Conservation (phyloP, 768 basidiomycete genomes). For the Russula virescens region DNA sequence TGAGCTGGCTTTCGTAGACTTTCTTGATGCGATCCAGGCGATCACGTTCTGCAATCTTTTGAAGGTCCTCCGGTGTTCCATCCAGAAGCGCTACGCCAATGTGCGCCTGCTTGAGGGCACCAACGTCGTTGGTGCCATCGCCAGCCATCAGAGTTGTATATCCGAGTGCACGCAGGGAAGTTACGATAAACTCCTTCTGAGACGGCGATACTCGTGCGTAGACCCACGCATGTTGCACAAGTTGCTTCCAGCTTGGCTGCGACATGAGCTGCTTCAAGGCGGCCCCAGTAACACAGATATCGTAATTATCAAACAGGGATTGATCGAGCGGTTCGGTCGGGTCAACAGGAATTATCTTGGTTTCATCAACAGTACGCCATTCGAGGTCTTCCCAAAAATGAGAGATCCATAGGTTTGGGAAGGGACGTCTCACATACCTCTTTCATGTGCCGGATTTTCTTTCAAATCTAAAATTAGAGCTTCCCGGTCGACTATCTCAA, state of each 20-base stretch:
- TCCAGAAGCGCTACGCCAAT: constrained; percentile 92
- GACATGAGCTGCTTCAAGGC: constrained; percentile 84
- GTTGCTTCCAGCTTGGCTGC: constrained; percentile 64
- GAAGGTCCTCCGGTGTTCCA: constrained; percentile 84
- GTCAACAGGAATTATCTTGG: constrained; percentile 80
- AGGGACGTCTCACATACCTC: constrained; percentile 43
- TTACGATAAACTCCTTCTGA: constrained; percentile 95
- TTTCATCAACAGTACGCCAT: constrained; percentile 94
- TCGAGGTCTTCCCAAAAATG: constrained; percentile 53
- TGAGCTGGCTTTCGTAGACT: constrained; percentile 94
- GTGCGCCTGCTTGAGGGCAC: constrained; percentile 96
- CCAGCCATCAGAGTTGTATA: constrained; percentile 97
- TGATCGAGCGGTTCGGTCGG: constrained; percentile 72
- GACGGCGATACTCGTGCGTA: constrained; percentile 95
- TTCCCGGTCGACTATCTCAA: constrained; percentile 95
- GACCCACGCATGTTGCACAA: constrained; percentile 95
- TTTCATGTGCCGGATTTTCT: constrained; percentile 67
- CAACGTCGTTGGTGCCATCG: constrained; percentile 98
- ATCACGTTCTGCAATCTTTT: constrained; percentile 91
- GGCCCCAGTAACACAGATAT: constrained; percentile 94
- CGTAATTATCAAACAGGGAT: constrained; percentile 76
- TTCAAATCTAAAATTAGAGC: constrained; percentile 86
- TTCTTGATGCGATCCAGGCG: constrained; percentile 88
- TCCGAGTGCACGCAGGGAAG: constrained; percentile 81
- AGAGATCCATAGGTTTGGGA: constrained; percentile 1